phyloP scores from a whole-genome alignment of 495 filamentous ascomycete genomes.

The Cercophora newfieldiana region DNA sequence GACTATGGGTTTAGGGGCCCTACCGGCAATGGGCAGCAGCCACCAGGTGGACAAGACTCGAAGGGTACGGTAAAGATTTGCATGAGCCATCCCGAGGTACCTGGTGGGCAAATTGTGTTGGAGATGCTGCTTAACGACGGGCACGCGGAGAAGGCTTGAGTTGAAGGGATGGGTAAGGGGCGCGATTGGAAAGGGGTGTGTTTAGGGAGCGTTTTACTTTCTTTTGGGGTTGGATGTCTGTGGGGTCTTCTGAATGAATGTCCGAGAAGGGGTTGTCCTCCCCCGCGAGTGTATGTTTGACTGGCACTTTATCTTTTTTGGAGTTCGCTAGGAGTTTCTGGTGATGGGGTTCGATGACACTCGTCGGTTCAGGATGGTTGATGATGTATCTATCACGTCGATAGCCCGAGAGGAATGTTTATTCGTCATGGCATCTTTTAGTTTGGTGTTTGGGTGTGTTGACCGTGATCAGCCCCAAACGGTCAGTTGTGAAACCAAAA shows the following conservation, averaged over 20 bases:
- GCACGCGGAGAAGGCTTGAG: slow-evolving; percentile 66
- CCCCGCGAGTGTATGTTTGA: slow-evolving; percentile 5
- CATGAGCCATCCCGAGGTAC: slow-evolving; percentile 88
- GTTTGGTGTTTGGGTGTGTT: not conserved
- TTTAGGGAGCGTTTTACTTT: too few relatives aligned
- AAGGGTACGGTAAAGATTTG: slow-evolving; percentile 81
- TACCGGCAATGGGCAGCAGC: slow-evolving; percentile 39
- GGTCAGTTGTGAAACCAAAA: too few relatives aligned
- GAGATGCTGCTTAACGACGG: slow-evolving; percentile 94
- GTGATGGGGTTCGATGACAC: not conserved
- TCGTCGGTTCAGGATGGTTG: not conserved
- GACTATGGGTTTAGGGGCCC: slow-evolving; percentile 75
- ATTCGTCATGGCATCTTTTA: not conserved
- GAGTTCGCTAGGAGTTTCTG: not conserved
- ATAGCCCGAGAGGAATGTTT: not conserved
- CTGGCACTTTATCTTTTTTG: not conserved
- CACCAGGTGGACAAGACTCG: slow-evolving; percentile 32
- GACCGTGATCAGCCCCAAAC: not conserved
- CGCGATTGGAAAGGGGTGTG: not conserved
- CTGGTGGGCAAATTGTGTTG: slow-evolving; percentile 79
- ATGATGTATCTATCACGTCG: not conserved
- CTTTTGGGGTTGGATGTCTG: not conserved
- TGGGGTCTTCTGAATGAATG: not conserved
- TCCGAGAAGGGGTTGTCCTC: too few relatives aligned
- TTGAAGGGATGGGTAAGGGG: not conserved